Conservation (phyloP, 495 filamentous ascomycete species). For the Neurospora sp. region DNA sequence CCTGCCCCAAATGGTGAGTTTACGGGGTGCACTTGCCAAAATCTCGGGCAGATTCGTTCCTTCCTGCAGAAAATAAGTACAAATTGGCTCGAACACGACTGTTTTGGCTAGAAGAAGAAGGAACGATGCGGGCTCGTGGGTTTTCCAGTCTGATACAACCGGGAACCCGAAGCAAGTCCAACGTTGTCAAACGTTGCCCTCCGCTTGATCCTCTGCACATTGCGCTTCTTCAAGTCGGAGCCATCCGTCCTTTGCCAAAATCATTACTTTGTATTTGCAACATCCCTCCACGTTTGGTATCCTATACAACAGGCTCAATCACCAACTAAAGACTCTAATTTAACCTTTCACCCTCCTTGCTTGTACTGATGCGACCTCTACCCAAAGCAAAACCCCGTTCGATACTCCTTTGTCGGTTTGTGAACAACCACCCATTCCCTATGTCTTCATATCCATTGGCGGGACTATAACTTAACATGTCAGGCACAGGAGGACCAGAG, state of each 20-base stretch:
- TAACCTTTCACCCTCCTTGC: background rate
- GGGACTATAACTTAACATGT: background rate
- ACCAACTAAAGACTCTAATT: background rate
- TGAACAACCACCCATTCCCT: background rate
- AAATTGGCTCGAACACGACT: background rate
- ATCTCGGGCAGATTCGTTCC: background rate
- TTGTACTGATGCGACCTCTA: background rate
- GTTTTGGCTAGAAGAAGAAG: background rate
- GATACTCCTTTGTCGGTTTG: background rate
- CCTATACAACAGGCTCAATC: background rate
- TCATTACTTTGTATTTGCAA: background rate
- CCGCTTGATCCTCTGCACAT: background rate
- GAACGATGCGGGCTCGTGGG: background rate
- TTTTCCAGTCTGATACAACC: background rate
- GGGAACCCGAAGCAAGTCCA: background rate
- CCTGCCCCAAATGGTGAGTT: background rate
- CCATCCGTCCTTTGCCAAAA: background rate
- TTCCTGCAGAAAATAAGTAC: background rate
- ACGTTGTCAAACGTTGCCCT: background rate
- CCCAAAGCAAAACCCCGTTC: background rate
- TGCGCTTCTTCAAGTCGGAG: background rate
- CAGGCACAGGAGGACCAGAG: background rate
- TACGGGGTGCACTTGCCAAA: background rate
- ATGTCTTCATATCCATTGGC: background rate
- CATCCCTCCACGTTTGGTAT: background rate